Percentiles rank a stretch among this genome's conserved stretches.
These are phyloP conservation scores for Beauveria medogensis DNA, from an alignment of 2,329 filamentous ascomycete genomes.

Conservation along the genomic window DNA sequence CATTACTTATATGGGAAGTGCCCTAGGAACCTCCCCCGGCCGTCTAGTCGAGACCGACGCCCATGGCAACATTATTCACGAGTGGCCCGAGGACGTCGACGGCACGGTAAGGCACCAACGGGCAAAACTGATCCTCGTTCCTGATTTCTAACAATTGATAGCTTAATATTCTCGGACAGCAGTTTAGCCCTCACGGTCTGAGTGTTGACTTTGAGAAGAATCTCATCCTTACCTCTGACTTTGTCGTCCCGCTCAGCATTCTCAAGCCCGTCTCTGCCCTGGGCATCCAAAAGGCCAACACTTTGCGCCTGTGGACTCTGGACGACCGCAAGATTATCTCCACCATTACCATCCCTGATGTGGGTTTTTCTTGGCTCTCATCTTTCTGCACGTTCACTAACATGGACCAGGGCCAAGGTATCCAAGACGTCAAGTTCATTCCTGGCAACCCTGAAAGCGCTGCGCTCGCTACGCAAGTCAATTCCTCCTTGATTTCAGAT, in stretches of 20 bases:
- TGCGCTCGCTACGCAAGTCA: conserved; percentile 43
- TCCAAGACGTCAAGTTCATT: conserved; percentile 60
- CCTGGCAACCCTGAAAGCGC: conserved; percentile 50
- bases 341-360: conserved; percentile 52
- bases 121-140: too few relatives aligned
- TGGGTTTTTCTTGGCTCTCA: conserved; percentile 18
- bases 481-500: too few relatives aligned
- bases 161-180: conserved; percentile 49
- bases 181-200: conserved; percentile 55
- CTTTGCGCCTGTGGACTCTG: conserved; percentile 52
- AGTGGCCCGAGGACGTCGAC: conserved; percentile 51
- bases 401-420: conserved; percentile 39
- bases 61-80: conserved; percentile 51
- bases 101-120: conserved; percentile 22
- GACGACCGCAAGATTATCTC: conserved; percentile 44
- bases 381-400: not conserved
- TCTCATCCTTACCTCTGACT: conserved; percentile 54
- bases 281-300: conserved; percentile 47
- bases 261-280: conserved; percentile 43
- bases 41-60: conserved; percentile 53
- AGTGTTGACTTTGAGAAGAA: conserved; percentile 49
- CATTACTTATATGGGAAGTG: conserved; percentile 55
- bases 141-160: not conserved
- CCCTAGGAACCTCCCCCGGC: conserved; percentile 48
- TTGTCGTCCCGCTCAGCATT: conserved; percentile 52